Conservation (phyloP, 129 eudicot species). For the Oenanthe sinensis region DNA sequence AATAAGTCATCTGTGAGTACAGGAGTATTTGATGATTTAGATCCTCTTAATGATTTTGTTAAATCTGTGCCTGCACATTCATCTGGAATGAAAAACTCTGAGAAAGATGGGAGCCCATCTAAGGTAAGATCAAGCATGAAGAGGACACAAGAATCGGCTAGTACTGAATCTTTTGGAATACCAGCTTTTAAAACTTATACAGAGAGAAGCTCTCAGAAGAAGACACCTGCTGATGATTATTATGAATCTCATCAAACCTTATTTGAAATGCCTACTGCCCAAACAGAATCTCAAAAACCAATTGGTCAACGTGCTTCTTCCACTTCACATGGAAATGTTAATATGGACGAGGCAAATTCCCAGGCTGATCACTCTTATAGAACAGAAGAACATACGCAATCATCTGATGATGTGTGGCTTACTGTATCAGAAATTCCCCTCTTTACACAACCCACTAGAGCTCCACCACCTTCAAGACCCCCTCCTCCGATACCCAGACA, state of each 20-base stretch:
- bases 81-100: conserved; percentile 32
- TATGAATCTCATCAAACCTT: conserved; percentile 52
- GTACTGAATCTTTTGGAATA: conserved; percentile 41
- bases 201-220: conserved; percentile 44
- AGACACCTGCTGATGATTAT: conserved; percentile 42
- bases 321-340: conserved; percentile 35
- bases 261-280: conserved; percentile 59
- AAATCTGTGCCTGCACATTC: conserved; percentile 51
- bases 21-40: conserved; percentile 64
- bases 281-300: conserved; percentile 36
- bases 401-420: conserved; percentile 76
- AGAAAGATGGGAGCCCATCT: conserved; percentile 48
- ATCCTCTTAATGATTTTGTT: conserved; percentile 63
- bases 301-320: conserved; percentile 44
- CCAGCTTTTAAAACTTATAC: conserved; percentile 36
- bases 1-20: conserved; percentile 39
- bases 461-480: conserved; percentile 97
- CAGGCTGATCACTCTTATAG: conserved; percentile 47
- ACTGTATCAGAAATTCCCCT: conserved; percentile 91
- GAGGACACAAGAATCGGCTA: conserved; percentile 32
- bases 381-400: conserved; percentile 41
- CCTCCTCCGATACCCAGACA: conserved; percentile 84
- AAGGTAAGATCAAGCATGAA: conserved; percentile 29
- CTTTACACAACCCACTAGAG: conserved; percentile 75
- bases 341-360: conserved; percentile 30